phyloP scores from a whole-genome alignment of 345 rosid species.

The Sonneratia alba region DNA sequence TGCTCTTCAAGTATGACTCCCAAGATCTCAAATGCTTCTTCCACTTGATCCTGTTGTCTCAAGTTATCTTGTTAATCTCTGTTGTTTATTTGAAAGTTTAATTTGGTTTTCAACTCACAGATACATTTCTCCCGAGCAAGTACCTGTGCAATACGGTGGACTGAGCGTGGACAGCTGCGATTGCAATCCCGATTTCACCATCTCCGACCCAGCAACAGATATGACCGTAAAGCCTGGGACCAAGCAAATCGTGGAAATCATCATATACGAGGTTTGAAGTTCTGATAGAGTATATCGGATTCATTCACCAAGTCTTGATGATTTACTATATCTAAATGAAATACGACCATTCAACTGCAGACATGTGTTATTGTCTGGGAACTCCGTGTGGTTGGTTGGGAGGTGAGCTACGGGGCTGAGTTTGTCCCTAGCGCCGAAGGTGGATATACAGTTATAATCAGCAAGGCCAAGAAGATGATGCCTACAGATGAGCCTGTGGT shows the following conservation, averaged over 20 bases:
- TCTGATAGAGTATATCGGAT: not conserved
- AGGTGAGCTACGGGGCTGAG: conserved; percentile 73
- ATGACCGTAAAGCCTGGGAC: conserved; percentile 65
- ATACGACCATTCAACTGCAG: conserved; percentile 21
- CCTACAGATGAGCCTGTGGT: conserved; percentile 64
- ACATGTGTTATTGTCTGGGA: conserved; percentile 83
- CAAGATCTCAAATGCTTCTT: not conserved
- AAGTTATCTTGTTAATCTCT: not conserved
- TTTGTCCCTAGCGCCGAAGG: conserved; percentile 64
- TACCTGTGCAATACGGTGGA: conserved; percentile 85
- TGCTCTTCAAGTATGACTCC: conserved; percentile 69
- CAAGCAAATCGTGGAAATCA: conserved; percentile 81
- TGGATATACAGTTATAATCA: conserved; percentile 57
- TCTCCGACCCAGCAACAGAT: conserved; percentile 60
- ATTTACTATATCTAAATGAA: not conserved
- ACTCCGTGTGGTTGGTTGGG: conserved; percentile 88
- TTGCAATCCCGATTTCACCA: conserved; percentile 65
- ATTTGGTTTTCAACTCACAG: conserved; percentile 18
- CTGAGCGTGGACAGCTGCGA: conserved; percentile 74
- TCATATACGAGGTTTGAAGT: conserved; percentile 60
- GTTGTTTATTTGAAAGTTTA: not conserved
- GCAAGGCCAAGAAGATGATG: conserved; percentile 57
- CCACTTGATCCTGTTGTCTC: not conserved
- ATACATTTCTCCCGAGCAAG: conserved; percentile 75
- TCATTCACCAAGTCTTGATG: not conserved